phyloP scores from a whole-genome alignment of 805 yeast species.

The Wickerhamiella alocasiicola region DNA sequence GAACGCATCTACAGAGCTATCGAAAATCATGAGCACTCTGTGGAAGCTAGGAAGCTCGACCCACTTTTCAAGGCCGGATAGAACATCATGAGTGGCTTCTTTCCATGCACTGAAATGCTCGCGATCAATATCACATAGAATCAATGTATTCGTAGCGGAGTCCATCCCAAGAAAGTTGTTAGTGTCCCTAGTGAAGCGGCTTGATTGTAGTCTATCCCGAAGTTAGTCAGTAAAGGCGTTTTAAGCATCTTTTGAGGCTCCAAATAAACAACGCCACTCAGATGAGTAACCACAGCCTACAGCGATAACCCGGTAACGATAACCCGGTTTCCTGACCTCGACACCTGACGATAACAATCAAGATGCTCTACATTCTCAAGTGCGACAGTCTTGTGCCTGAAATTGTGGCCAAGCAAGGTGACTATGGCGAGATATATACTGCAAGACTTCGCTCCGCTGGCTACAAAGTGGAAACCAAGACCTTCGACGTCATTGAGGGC shows the following conservation, averaged over 20 bases:
- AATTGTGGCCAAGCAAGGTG: slow-evolving; percentile 22
- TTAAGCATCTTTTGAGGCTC: too few relatives aligned
- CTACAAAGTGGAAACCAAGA: slow-evolving; percentile 13
- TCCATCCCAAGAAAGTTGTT: too few relatives aligned
- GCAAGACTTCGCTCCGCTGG: slow-evolving; percentile 23
- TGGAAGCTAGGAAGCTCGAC: slow-evolving; percentile 17
- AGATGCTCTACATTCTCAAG: slow-evolving; percentile 26
- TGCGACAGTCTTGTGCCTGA: slow-evolving; percentile 26
- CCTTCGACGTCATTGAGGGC: slow-evolving; percentile 23
- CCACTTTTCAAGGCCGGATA: slow-evolving; percentile 13
- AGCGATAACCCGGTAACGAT: too few relatives aligned
- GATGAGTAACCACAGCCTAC: too few relatives aligned
- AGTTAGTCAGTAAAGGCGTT: too few relatives aligned
- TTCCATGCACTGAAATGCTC: slow-evolving; percentile 3
- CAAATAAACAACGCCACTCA: too few relatives aligned
- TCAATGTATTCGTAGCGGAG: not conserved
- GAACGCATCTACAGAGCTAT: slow-evolving; percentile 11
- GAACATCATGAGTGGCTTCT: slow-evolving; percentile 3
- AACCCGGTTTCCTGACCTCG: too few relatives aligned
- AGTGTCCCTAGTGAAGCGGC: too few relatives aligned
- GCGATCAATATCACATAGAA: slow-evolving; percentile 8
- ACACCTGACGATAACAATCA: too few relatives aligned
- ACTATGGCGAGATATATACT: slow-evolving; percentile 27
- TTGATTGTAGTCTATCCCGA: too few relatives aligned
- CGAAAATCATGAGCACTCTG: slow-evolving; percentile 20